Conservation (phyloP, 2,329 filamentous ascomycete genomes). For the Ceratocystis eucalypticola region DNA sequence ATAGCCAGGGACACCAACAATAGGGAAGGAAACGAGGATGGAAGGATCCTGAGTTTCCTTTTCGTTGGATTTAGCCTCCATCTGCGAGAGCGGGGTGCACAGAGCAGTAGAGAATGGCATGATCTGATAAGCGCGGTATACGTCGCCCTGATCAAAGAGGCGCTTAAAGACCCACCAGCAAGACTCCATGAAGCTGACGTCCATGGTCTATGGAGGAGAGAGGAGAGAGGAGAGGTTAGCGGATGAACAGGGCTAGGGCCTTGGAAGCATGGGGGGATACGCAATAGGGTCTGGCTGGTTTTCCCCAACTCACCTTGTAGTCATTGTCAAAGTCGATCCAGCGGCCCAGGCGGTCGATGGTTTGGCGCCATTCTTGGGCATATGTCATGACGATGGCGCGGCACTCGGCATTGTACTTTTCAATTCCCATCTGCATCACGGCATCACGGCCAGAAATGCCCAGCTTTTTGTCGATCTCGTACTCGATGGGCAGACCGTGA, state of each 20-base stretch:
- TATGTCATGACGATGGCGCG: slow-evolving; percentile 77
- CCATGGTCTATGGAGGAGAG: slow-evolving; percentile 45
- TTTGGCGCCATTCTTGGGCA: slow-evolving; percentile 64
- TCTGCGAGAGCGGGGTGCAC: slow-evolving; percentile 61
- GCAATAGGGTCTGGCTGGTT: neutral
- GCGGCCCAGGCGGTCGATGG: slow-evolving; percentile 56
- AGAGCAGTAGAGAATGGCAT: slow-evolving; percentile 66
- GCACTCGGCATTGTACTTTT: slow-evolving; percentile 74
- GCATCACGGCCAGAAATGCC: slow-evolving; percentile 69
- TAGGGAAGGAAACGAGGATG: slow-evolving; percentile 56
- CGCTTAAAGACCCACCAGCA: slow-evolving; percentile 71
- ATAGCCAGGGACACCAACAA: slow-evolving; percentile 47
- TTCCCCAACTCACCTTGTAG: slow-evolving; percentile 43
- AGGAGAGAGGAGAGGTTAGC: neutral
- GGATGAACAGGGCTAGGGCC: neutral
- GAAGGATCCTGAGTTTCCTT: slow-evolving; percentile 63
- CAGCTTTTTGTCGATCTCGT: slow-evolving; percentile 85
- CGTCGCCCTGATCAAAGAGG: slow-evolving; percentile 55
- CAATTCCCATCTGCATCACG: slow-evolving; percentile 66
- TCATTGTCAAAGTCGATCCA: slow-evolving; percentile 74
- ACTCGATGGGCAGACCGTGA: slow-evolving; percentile 75
- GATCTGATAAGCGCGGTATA: slow-evolving; percentile 60
- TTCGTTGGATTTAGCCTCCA: slow-evolving; percentile 64
- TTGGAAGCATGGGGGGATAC: neutral
- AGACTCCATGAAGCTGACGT: slow-evolving; percentile 61